Base-by-base conservation (phyloP, 805 yeast species). In the Lipomyces chichibuensis region DNA sequence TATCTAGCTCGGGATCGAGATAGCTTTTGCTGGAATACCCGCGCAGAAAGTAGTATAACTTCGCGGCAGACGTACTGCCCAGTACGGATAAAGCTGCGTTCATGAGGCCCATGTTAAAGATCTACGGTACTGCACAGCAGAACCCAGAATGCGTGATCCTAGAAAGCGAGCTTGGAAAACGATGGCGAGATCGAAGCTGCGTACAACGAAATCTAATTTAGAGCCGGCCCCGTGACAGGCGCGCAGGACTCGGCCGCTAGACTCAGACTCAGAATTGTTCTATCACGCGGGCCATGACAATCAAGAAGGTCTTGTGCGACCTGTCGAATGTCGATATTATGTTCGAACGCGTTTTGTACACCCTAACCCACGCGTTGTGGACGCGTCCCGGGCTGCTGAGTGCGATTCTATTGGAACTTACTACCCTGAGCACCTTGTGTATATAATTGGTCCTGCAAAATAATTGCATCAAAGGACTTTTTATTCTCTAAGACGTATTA, bases 1-100 rank as follows among this genome's bases (percentile, higher is more conserved):
- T 80, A 73, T 90, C 96, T 2, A 69, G 43, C 59, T 60, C 70
- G n/a, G 71, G 71, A 54, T 69, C 71, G 17, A 69, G 64, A 27
- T 37, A 66, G 33, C n/a, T 8, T 8, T 4, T n/a, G 51, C 37
- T 35, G 2, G 60, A 20, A 54, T 69, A 69, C 20, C 71, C 71
- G 14, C 71, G 67, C 49, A 67, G 43, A 23, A 63, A 33, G 62
- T 59, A 56, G 64, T 69, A 65, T 39, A 65, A 2, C n/a, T 59
- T 57, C 6, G 63, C 32, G 9, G 68, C 25, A n/a, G 71, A 53
- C 27, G 52, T 32, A 9, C 46, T 39, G 43, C 71, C 71, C 11
- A 62, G 49, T 3, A 23, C n/a, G 3, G 71, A 67, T 14, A 67
- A 60, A 2, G 65, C 6, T 3, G 52, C 23, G 37, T 64, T 65